Base-by-base conservation (phyloP, 345 rosid genomes). In the Eucalyptus regnans region DNA sequence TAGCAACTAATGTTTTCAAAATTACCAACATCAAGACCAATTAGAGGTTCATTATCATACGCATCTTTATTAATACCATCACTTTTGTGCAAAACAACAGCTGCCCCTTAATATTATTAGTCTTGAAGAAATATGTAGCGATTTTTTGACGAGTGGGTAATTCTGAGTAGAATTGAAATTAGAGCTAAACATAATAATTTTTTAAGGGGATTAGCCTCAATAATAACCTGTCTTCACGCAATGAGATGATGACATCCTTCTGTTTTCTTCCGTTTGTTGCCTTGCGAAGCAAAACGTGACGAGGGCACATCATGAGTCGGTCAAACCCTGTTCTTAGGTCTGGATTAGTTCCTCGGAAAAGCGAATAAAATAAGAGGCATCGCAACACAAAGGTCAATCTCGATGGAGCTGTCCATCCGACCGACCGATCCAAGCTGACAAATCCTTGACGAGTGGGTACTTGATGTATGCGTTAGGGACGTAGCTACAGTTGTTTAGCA, bases 141-240 rank as follows among this genome's bases (percentile, higher is more conserved):
- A 64, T 2, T 64, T 64, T 64, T n/a, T 7, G 3, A 64, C 0
- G 3, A 7, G 37, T 14, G 0, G 33, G 16, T 0, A n/a, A 4
- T 64, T 64, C 10, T n/a, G 18, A n/a, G 31, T 14, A 4, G 37
- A 64, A 3, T 64, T n/a, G 33, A 14, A 7, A 13, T 64, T n/a
- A 3, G 37, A 13, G 18, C 10, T 0, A n/a, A 12, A 14, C 33
- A n/a, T 64, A 8, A 64, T 56, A 15, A 29, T 64, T 64, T 64
- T n/a, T 64, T 64, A 14, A n/a, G 37, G 76, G 37, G 9, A 64
- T 64, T n/a, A n/a, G 18, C 76, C 76, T 15, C 9, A n/a, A 14
- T n/a, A 64, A 7, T 64, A 14, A 64, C 81, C 43, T 37, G 13
- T 37, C 46, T 71, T 20, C 46, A 41, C 81, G 1, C 81, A 5